Percentiles rank a stretch among this genome's conserved stretches.
Evolutionary conservation across 208 protist genomes (phyloP).

Genomic region (Porcisia hertigi): DNA sequence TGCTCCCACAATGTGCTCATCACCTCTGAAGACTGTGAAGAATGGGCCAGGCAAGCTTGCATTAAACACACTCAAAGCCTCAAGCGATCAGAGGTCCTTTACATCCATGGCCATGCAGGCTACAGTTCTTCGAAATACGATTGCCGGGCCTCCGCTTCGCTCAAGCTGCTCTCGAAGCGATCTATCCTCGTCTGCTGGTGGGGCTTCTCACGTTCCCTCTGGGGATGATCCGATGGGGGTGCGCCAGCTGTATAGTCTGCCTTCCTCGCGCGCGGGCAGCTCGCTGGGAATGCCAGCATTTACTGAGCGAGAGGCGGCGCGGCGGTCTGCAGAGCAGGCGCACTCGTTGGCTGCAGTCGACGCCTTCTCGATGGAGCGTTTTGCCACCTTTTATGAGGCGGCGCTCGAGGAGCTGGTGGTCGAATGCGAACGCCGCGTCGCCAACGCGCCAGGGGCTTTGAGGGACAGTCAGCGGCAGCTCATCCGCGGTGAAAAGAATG

Average conservation of each 20-base stretch:
- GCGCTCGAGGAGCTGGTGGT: slow-evolving; percentile 76
- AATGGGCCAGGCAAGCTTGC: background rate
- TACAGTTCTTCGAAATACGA: slow-evolving; percentile 5
- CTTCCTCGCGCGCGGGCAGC: slow-evolving; percentile 21
- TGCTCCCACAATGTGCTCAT: background rate
- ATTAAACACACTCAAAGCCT: background rate
- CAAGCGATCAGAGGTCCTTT: slow-evolving; percentile 8
- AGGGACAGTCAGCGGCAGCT: slow-evolving; percentile 28
- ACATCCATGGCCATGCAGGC: slow-evolving; percentile 21
- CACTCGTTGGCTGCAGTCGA: background rate
- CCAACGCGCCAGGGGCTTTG: slow-evolving; percentile 40
- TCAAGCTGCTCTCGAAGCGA: slow-evolving; percentile 6
- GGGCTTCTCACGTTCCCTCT: background rate
- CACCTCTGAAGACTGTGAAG: background rate
- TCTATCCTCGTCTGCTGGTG: slow-evolving; percentile 1
- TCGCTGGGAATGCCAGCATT: slow-evolving; percentile 8
- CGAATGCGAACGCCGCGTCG: slow-evolving; percentile 69
- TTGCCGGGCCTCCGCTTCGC: background rate
- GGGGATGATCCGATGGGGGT: slow-evolving; percentile 29
- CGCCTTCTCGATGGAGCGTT: slow-evolving; percentile 46
- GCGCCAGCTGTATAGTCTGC: slow-evolving; percentile 32
- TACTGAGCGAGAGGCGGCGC: background rate
- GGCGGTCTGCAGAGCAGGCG: background rate
- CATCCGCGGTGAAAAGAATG: slow-evolving; percentile 33
- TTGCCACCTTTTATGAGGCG: slow-evolving; percentile 71